Evolutionary conservation across 805 yeast species (phyloP).

Genomic region (Candida saitoana): DNA sequence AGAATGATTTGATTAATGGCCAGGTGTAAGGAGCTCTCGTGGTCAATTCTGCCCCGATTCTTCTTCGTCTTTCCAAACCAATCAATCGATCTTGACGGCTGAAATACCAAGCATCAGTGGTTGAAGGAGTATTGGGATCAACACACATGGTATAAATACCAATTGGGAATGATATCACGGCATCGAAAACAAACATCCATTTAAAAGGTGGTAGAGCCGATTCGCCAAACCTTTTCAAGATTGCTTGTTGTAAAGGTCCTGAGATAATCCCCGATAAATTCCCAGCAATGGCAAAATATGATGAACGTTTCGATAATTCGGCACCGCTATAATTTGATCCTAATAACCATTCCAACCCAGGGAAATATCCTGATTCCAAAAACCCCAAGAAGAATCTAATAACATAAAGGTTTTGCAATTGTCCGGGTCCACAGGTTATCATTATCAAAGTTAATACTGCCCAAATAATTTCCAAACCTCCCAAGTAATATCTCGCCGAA

Average conservation of each 20-base stretch:
- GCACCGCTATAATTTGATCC: slow-evolving; percentile 26
- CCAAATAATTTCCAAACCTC: slow-evolving; percentile 33
- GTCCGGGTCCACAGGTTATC: slow-evolving; percentile 18
- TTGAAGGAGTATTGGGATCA: slow-evolving; percentile 33
- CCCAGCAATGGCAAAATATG: slow-evolving; percentile 28
- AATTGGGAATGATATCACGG: slow-evolving; percentile 30
- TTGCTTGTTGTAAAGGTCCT: slow-evolving; percentile 30
- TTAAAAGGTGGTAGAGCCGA: slow-evolving; percentile 25
- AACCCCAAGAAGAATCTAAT: slow-evolving; percentile 40
- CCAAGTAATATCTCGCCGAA: slow-evolving; percentile 34
- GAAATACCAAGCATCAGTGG: slow-evolving; percentile 31
- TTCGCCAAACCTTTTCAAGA: slow-evolving; percentile 21
- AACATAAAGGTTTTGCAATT: slow-evolving; percentile 22
- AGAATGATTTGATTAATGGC: slow-evolving; percentile 36
- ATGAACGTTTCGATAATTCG: slow-evolving; percentile 27
- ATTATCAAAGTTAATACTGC: slow-evolving; percentile 23
- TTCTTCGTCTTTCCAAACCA: slow-evolving; percentile 44
- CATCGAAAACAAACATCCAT: slow-evolving; percentile 34
- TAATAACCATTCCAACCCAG: slow-evolving; percentile 53
- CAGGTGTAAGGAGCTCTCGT: slow-evolving; percentile 38
- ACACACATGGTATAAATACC: slow-evolving; percentile 29
- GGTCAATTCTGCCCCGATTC: slow-evolving; percentile 40
- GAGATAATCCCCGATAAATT: slow-evolving; percentile 25
- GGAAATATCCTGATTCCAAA: slow-evolving; percentile 48
- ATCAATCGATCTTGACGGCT: slow-evolving; percentile 32